Percentiles rank a stretch among this genome's conserved stretches.
Conservation (phyloP, 257 asterid genomes). For the Datura wrightii region DNA sequence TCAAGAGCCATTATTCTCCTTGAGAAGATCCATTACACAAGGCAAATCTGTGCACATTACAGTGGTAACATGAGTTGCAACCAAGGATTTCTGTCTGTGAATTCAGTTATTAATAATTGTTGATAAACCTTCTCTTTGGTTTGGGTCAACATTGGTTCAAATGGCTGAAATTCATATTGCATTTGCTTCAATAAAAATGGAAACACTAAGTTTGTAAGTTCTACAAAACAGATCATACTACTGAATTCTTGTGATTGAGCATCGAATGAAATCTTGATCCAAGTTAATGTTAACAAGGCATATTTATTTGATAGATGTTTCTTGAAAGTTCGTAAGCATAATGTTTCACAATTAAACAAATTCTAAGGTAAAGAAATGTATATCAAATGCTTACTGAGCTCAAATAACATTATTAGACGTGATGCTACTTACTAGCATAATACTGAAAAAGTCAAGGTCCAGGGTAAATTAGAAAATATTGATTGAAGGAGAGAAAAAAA, state of each 20-base stretch:
- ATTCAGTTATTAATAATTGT: too few species aligned
- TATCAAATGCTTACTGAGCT: neutral
- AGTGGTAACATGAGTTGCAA: neutral
- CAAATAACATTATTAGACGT: neutral
- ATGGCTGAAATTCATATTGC: neutral
- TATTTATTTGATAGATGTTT: neutral
- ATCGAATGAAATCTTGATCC: neutral
- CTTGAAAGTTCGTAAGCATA: neutral
- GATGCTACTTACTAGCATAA: too few species aligned
- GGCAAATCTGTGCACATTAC: neutral
- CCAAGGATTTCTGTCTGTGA: neutral
- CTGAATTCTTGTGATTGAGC: neutral
- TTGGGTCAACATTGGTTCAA: neutral
- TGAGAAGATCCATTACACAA: neutral
- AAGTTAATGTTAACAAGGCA: neutral
- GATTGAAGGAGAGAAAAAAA: neutral
- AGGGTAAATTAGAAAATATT: too few species aligned
- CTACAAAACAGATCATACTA: neutral
- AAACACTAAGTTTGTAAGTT: neutral
- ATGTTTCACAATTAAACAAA: neutral
- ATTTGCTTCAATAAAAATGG: neutral
- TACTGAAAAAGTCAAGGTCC: too few species aligned
- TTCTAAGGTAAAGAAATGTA: neutral
- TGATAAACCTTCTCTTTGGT: neutral
- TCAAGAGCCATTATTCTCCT: neutral